Evolutionary conservation across 441 rosid species (phyloP), one percentile per base, ranked within the genome.

Genomic region (Raphanus hybrid): DNA sequence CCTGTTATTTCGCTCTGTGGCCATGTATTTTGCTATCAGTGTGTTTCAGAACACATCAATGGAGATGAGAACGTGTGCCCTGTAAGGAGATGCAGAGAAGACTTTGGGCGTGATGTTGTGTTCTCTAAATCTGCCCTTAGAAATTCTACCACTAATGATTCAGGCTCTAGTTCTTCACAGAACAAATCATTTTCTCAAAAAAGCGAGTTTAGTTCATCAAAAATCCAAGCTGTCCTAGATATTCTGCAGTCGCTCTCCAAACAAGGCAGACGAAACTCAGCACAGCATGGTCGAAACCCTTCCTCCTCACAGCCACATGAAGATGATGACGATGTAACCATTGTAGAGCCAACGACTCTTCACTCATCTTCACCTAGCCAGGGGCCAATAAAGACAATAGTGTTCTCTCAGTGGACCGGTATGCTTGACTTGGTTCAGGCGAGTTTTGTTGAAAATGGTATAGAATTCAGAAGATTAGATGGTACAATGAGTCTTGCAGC

Each of bases 381-480:
- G 48, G 91, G 86, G 70, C 89, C 90, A 23, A 71, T 89, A 80
- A 95, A 95, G 83, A 71, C 97, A 27, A 91, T 95, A 74, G 50
- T 95, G 74, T 95, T 93, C 87, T 89, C 98, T 15, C 99, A 95
- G 80, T 95, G 99, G 98, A 95, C 97, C 62, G 76, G 92, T 63
- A 95, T 95, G 99, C 83, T 95, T 83, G 88, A 95, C 86, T 74
- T 93, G 78, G 93, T 95, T 73, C 90, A 92, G 85, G 9, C 0
- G 59, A 83, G 89, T 69, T 72, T 95, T 82, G 65, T 67, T 26
- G 82, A 84, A 76, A 80, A 82, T 75, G 54, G 74, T 73, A 84
- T 95, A 71, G 78, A 82, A 26, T 90, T 81, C 83, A 87, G 98
- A 86, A 90, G 99, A 84, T 91, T 95, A 83, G 99, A 95, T 67